A percentile compares a stretch with the other conserved stretches of the same genome.
Conservation (phyloP, 805 yeast species). For the Isabelozyma rhagii region DNA sequence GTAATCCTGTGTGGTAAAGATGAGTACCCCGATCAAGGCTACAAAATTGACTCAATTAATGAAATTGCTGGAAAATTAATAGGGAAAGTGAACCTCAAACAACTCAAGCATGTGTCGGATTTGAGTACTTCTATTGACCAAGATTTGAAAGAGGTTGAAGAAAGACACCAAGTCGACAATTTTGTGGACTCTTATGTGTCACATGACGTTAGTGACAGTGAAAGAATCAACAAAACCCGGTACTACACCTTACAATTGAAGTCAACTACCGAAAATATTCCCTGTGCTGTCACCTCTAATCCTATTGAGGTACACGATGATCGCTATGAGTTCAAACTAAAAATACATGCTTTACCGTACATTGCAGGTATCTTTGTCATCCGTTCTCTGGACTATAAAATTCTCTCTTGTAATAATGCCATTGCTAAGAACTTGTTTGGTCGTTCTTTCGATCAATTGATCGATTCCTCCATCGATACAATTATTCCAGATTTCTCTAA, state of each 20-base stretch:
- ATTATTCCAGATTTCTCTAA: slow-evolving; percentile 63
- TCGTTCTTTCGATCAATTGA: slow-evolving; percentile 44
- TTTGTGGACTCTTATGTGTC: slow-evolving; percentile 10
- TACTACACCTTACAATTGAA: slow-evolving; percentile 56
- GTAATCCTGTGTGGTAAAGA: slow-evolving; percentile 27
- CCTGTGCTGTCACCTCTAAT: slow-evolving; percentile 71
- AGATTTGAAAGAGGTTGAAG: slow-evolving; percentile 14
- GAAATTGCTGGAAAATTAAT: slow-evolving; percentile 37
- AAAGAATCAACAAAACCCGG: slow-evolving; percentile 50
- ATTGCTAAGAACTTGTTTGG: slow-evolving; percentile 81
- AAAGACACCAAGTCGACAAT: slow-evolving; percentile 9
- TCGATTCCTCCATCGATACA: slow-evolving; percentile 43
- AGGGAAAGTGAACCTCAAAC: slow-evolving; percentile 11
- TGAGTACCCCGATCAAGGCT: slow-evolving; percentile 3
- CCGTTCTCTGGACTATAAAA: slow-evolving; percentile 45
- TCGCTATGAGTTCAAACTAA: slow-evolving; percentile 47
- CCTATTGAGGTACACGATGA: slow-evolving; percentile 49
- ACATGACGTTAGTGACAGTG: slow-evolving; percentile 23
- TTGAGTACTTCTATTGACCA: slow-evolving; percentile 25
- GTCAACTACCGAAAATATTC: slow-evolving; percentile 47
- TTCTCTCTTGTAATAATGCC: slow-evolving; percentile 76
- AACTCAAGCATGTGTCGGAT: slow-evolving; percentile 11
- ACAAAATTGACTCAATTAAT: slow-evolving; percentile 20
- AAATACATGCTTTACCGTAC: slow-evolving; percentile 76
- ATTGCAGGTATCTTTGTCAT: slow-evolving; percentile 83